phyloP scores from a whole-genome alignment of 83 land plant species.

The Picea abies region DNA sequence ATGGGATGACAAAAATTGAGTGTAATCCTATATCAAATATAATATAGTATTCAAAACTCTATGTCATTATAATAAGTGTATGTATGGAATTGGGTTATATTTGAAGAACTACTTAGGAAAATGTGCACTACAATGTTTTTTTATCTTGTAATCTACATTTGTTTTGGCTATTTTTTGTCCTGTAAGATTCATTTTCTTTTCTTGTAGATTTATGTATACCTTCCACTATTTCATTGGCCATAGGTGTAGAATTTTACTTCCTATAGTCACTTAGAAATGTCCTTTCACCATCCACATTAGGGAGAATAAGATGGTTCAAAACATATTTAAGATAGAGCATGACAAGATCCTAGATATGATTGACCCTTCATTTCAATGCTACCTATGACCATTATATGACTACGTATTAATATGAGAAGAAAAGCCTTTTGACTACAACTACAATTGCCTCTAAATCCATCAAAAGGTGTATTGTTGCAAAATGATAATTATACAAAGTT shows the following conservation, averaged over 20 bases:
- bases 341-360: constrained; percentile 22
- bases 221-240: no score
- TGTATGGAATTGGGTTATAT: no score
- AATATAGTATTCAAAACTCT: no score
- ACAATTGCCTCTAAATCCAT: constrained; percentile 65
- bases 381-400: constrained; percentile 8
- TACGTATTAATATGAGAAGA: constrained; percentile 64
- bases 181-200: no score
- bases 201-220: no score
- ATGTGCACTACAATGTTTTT: no score
- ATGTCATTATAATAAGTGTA: no score
- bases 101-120: no score
- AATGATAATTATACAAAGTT: background rate
- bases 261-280: constrained; percentile 68
- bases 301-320: constrained; percentile 72
- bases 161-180: no score
- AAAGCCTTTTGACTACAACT: constrained; percentile 55
- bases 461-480: constrained; percentile 49
- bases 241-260: constrained; percentile 21
- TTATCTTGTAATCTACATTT: no score
- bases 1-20: no score
- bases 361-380: constrained; percentile 43
- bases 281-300: constrained; percentile 78
- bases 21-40: no score
- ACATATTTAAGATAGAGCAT: constrained; percentile 51